These are phyloP conservation scores for Annona cherimola DNA, from an alignment of 164 flowering plant species.

Conservation along the genomic window DNA sequence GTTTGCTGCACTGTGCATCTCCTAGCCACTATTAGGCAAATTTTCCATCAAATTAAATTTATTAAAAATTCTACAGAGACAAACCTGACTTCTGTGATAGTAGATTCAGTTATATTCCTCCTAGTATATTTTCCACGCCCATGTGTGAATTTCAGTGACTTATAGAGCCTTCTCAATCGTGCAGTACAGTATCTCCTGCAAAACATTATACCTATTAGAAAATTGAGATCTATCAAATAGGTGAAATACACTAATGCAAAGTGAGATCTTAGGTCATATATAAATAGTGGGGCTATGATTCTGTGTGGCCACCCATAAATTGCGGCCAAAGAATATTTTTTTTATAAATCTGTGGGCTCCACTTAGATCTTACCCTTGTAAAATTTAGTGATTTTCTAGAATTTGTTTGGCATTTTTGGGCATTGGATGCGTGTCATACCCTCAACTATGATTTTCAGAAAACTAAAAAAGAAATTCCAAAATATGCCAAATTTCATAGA, in stretches of 20 bases:
- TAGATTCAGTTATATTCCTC: conserved; percentile 50
- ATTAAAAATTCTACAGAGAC: background rate
- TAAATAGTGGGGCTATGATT: background rate
- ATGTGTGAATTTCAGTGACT: conserved; percentile 91
- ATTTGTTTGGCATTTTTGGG: too few relatives aligned
- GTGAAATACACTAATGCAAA: background rate
- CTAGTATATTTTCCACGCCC: conserved; percentile 81
- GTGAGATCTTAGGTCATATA: background rate
- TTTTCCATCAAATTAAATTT: background rate
- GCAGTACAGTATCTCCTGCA: conserved; percentile 92
- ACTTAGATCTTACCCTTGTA: too few relatives aligned
- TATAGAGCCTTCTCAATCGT: conserved; percentile 84
- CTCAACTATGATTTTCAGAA: too few relatives aligned
- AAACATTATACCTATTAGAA: conserved; percentile 3
- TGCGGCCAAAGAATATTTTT: too few relatives aligned
- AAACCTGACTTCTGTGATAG: conserved; percentile 90
- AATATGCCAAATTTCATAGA: too few relatives aligned
- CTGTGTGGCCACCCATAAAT: too few relatives aligned
- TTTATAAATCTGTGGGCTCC: too few relatives aligned
- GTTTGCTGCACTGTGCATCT: too few relatives aligned
- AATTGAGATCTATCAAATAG: background rate
- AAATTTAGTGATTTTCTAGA: too few relatives aligned
- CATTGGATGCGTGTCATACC: too few relatives aligned
- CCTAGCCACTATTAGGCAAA: too few relatives aligned
- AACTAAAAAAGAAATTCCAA: too few relatives aligned